These are phyloP conservation scores for Ilyonectria robusta DNA, from an alignment of 2,329 filamentous ascomycete species.

Conservation along the genomic window DNA sequence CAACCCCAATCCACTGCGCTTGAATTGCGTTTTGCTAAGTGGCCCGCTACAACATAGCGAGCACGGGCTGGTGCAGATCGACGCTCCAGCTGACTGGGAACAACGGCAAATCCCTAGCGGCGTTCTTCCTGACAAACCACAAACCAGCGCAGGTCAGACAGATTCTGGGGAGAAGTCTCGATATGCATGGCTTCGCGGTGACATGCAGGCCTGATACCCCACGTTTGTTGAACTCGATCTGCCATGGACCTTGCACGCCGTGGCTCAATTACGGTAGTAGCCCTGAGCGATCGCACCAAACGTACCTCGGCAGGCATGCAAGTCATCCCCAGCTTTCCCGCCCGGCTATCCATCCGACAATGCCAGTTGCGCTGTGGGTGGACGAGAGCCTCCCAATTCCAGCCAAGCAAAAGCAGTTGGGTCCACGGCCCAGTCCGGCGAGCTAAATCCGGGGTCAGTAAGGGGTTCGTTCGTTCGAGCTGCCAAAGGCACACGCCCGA, in stretches of 20 bases:
- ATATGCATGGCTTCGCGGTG: constrained; percentile 10
- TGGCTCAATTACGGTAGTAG: neutral
- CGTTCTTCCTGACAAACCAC: constrained; percentile 3
- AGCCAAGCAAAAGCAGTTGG: constrained; percentile 1
- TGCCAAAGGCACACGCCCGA: neutral
- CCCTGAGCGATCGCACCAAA: neutral
- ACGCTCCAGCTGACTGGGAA: constrained; percentile 4
- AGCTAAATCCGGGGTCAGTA: neutral
- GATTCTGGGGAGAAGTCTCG: neutral
- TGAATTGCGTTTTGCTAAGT: neutral
- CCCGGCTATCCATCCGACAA: neutral
- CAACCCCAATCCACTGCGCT: neutral
- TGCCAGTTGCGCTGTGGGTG: neutral
- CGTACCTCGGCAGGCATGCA: neutral
- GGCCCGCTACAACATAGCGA: neutral
- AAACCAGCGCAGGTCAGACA: constrained; percentile 9
- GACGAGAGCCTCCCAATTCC: neutral
- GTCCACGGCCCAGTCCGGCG: neutral
- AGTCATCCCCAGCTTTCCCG: constrained; percentile 2
- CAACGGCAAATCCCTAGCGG: constrained; percentile 24
- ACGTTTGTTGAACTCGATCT: neutral
- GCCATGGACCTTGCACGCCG: neutral
- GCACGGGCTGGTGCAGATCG: constrained; percentile 9
- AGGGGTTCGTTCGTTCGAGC: neutral
- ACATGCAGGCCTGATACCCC: constrained; percentile 16